Evolutionary conservation across 2,329 filamentous ascomycete species (phyloP), one percentile per base, ranked within the genome.

Genomic region (Paramyrothecium roridum): DNA sequence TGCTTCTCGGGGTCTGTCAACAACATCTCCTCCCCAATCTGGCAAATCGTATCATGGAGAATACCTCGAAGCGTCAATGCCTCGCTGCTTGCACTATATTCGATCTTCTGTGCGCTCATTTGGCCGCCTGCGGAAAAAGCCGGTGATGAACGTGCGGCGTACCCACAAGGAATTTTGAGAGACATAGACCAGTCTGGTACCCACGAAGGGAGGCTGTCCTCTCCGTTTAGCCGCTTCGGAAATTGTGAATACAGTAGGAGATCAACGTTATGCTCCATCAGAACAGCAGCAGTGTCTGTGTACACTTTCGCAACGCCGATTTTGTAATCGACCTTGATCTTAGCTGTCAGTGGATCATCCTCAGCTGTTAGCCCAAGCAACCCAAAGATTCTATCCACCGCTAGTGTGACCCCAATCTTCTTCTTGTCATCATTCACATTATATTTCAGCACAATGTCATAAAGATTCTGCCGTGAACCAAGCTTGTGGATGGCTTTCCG

Each of bases 161-260:
- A 71, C 2, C 63, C 60, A 7, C 60, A 49, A 1, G 70, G 67
- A 8, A 63, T 54, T 3, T 23, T 45, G 17, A 72, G 57, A n/a
- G 60, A 26, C 65, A 65, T 66, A 1, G 65, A 61, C 69, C 69
- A 72, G 55, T 73, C 69, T 8, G 69, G 68, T 3, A 66, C 67
- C 70, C 70, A 73, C 2, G 68, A 70, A 30, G 2, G 70, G 70
- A 19, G 71, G 48, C 12, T 46, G n/a, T 6, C 20, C n/a, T 3
- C 7, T 23, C 4, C n/a, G 20, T n/a, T 1, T 10, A 22, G 3
- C 52, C 56, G 22, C 20, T 65, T 67, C 2, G 65, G 63, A 7
- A 60, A 59, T 55, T 71, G 70, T 7, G 61, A 63, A 50, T 66
- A 71, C 8, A 70, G 57, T 8, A 73, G 55, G 2, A 65, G 48